Percentiles rank a stretch among this genome's conserved stretches.
These are phyloP conservation scores for Trichaptum fuscoviolaceum DNA, from an alignment of 768 basidiomycete species.

Conservation along the genomic window DNA sequence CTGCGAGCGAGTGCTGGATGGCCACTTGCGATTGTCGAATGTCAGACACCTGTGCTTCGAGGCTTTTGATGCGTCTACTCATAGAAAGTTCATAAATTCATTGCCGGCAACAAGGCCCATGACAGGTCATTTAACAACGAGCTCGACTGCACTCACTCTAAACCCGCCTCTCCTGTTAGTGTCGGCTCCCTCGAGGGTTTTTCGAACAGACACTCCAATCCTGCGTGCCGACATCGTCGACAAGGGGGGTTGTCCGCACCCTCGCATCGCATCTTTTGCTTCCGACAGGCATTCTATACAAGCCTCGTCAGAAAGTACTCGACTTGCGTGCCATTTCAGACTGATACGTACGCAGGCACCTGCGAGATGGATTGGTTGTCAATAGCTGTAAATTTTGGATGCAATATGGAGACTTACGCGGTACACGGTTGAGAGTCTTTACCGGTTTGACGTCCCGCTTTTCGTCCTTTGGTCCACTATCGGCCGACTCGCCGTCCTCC, in stretches of 20 bases:
- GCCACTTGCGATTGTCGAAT: constrained; percentile 66
- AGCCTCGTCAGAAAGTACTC: constrained; percentile 8
- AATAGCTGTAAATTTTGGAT: neutral
- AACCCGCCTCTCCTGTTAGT: constrained; percentile 81
- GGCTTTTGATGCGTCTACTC: constrained; percentile 78
- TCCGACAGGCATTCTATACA: constrained; percentile 83
- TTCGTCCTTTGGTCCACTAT: constrained; percentile 35
- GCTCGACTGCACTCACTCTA: constrained; percentile 57
- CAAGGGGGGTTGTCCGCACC: constrained; percentile 98
- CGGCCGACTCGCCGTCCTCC: constrained; percentile 40
- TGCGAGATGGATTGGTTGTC: constrained; percentile 27
- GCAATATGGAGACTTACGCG: constrained; percentile 51
- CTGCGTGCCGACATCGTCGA: constrained; percentile 83
- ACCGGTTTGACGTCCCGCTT: constrained; percentile 71
- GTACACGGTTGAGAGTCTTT: constrained; percentile 81
- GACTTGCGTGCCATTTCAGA: constrained; percentile 12
- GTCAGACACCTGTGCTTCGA: constrained; percentile 82
- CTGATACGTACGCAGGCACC: constrained; percentile 69
- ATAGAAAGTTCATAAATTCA: neutral
- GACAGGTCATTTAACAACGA: neutral
- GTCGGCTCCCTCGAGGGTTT: constrained; percentile 87
- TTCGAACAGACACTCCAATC: constrained; percentile 91
- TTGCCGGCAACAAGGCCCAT: neutral
- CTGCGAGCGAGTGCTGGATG: constrained; percentile 76
- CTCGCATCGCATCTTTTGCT: constrained; percentile 97